phyloP scores from a whole-genome alignment of 176 grass and related monocot species.

The Sorghum bicolor region Sorghum_bicolor_NCBIv3 NC_012871.2:74156001-74156500 shows the following conservation, averaged over 20 bases:
- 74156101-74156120: neutral
- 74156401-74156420: no score
- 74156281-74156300: neutral
- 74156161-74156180: neutral
- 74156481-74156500: neutral
- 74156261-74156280: neutral
- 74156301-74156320: no score
- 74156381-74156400: no score
- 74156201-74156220: neutral
- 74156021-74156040: neutral
- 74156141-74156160: neutral
- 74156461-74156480: neutral
- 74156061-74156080: neutral
- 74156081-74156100: no score
- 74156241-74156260: neutral
- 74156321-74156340: neutral
- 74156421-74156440: neutral
- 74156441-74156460: no score
- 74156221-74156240: no score
- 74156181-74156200: slow-evolving; percentile 17
- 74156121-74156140: neutral
- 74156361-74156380: no score
- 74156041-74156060: neutral
- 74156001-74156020: neutral
- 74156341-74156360: neutral